Evolutionary conservation across 2,329 filamentous ascomycete genomes (phyloP).

Genomic region (Dothistroma septosporum): DNA sequence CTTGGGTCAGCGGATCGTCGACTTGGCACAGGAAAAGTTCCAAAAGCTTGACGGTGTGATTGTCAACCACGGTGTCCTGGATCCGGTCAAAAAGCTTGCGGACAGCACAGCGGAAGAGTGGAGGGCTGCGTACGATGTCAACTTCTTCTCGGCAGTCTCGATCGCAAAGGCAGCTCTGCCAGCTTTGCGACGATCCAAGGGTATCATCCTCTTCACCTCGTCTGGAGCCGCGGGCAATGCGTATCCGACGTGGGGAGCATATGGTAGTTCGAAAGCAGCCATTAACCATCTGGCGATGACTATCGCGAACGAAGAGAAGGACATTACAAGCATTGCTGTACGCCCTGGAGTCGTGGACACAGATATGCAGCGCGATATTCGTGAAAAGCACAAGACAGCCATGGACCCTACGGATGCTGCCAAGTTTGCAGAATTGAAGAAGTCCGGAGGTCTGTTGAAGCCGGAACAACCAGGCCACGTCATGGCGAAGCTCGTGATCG

Average conservation of each 20-base stretch:
- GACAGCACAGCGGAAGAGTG: slow-evolving; percentile 69
- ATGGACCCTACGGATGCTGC: slow-evolving; percentile 57
- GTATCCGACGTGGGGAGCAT: slow-evolving; percentile 72
- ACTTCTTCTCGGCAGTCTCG: slow-evolving; percentile 78
- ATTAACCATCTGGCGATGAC: slow-evolving; percentile 74
- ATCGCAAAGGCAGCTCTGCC: slow-evolving; percentile 72
- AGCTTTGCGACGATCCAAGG: slow-evolving; percentile 62
- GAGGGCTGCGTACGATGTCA: slow-evolving; percentile 72
- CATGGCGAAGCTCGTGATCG: slow-evolving; percentile 71
- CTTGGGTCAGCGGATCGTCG: slow-evolving; percentile 58
- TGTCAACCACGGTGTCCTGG: slow-evolving; percentile 79
- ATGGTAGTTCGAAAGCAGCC: slow-evolving; percentile 78
- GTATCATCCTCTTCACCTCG: slow-evolving; percentile 72
- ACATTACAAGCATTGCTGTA: slow-evolving; percentile 68
- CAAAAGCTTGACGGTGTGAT: slow-evolving; percentile 73
- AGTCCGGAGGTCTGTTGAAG: slow-evolving; percentile 66
- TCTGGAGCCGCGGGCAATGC: slow-evolving; percentile 68
- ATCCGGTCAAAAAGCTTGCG: slow-evolving; percentile 67
- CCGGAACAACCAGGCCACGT: slow-evolving; percentile 76
- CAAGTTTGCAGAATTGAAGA: slow-evolving; percentile 67
- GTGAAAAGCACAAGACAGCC: slow-evolving; percentile 62
- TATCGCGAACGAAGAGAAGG: slow-evolving; percentile 70
- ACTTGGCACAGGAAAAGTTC: slow-evolving; percentile 60
- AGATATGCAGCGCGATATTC: slow-evolving; percentile 80
- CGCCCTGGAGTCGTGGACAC: slow-evolving; percentile 82